Base-by-base conservation (phyloP, 1,284 basidiomycete species). In the Ceratobasidium sp. region DNA sequence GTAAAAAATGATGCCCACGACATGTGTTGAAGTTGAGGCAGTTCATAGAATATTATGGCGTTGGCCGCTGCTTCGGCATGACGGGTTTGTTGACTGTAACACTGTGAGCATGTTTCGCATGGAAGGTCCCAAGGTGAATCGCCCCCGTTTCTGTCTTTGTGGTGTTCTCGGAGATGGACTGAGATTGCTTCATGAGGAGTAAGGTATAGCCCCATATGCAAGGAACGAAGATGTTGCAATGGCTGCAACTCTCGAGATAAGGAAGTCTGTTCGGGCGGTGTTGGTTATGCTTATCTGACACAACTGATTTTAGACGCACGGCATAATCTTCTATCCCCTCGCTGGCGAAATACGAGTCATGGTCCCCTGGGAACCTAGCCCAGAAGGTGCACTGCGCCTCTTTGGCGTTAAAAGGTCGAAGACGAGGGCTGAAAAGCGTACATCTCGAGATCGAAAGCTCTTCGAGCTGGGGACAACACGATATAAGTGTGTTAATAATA, bases 301-400 rank as follows among this genome's bases (percentile, higher is more conserved):
- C 23, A 2, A 27, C 10, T n/a, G 18, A n/a, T 27, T 30, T 44
- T 8, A 14, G 33, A 41, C 67, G 20, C 44, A 66, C 62, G n/a
- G 73, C 73, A 23, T 76, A 76, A 20, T 76, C 62, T 46, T 65
- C 62, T 30, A 66, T 54, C 8, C 73, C 73, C n/a, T 65, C 62
- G n/a, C 35, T n/a, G n/a, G 73, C 73, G 20, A 76, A 76, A 35
- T 76, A 76, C 6, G 73, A 64, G 33, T 76, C 73, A 30, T 76
- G 73, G 8, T 76, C 73, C 27, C 46, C 54, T 8, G 73, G 73
- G 33, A 76, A 76, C 7, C 16, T 54, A 18, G 2, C 20, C 73
- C 73, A 76, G 52, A 76, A 76, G 20, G 33, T 52, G 50, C 73
- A 76, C 1, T 5, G 10, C 5, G 10, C 35, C 18, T 23, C 52